Conservation (phyloP, 225 moss, liverwort and hornwort genomes). For the Rhytidiadelphus loreus region DNA sequence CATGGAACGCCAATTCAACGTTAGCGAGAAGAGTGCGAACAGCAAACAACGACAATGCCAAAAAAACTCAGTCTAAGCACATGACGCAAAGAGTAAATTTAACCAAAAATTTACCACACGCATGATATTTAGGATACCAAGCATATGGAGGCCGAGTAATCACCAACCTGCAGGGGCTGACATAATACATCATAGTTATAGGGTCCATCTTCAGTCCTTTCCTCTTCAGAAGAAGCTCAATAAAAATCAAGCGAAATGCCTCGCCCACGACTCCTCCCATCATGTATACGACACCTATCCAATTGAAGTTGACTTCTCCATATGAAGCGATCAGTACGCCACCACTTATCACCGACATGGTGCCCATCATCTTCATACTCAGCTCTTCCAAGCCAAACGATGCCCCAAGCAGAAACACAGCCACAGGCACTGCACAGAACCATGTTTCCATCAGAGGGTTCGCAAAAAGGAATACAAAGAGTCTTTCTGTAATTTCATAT, state of each 20-base stretch:
- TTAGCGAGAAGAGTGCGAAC: background rate
- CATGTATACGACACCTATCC: slow-evolving; percentile 63
- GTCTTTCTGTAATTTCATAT: background rate
- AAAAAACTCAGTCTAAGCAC: background rate
- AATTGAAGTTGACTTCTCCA: slow-evolving; percentile 58
- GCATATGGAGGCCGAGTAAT: background rate
- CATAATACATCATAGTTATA: slow-evolving; percentile 61
- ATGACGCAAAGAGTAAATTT: background rate
- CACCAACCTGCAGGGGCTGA: slow-evolving; percentile 65
- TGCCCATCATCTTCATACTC: slow-evolving; percentile 46
- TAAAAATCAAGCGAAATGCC: slow-evolving; percentile 57
- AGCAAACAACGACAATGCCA: background rate
- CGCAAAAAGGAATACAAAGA: background rate
- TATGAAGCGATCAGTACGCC: slow-evolving; percentile 54
- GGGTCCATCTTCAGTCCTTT: slow-evolving; percentile 61
- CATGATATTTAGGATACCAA: background rate
- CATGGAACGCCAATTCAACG: background rate
- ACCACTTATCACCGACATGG: slow-evolving; percentile 52
- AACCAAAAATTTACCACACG: background rate
- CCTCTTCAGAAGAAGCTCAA: slow-evolving; percentile 49
- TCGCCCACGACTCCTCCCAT: slow-evolving; percentile 62
- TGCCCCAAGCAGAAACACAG: slow-evolving; percentile 49
- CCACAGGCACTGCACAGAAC: slow-evolving; percentile 54
- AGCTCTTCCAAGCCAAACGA: slow-evolving; percentile 50
- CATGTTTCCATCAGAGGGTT: background rate